Base-by-base conservation (phyloP, 441 rosid genomes). In the Corymbia calophylla region DNA sequence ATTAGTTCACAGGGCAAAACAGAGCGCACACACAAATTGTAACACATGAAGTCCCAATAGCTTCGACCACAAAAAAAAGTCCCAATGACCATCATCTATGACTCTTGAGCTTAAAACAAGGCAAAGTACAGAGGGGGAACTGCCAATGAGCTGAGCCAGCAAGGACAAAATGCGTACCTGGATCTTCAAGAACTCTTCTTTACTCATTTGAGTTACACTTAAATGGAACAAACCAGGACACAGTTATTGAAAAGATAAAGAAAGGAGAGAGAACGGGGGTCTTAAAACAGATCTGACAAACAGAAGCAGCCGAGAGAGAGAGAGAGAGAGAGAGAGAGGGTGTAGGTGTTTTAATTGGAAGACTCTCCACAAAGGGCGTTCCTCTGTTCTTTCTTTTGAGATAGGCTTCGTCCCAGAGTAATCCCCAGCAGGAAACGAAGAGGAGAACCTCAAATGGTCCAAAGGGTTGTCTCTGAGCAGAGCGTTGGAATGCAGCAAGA, bases 101-200 rank as follows among this genome's bases (percentile, higher is more conserved):
- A 77, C 51, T 39, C 49, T 77, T 14, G 84, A 77, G 51, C 51
- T 55, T 17, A 13, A 86, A 60, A 86, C 32, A 86, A 12, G 68
- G 87, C 51, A 35, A 44, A 77, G 9, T 23, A 54, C 32, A 31
- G 53, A 23, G 88, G 48, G 49, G 23, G 35, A 53, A 54, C 66
- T 86, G 17, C 47, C 60, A 15, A 86, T 10, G 13, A 86, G 51
- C 51, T 77, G 84, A 77, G 51, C 23, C 44, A 77, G 84, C n/a
- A 53, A 12, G 82, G 58, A 89, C 44, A 35, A 49, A 51, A 53
- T 31, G 53, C 35, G 68, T 53, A 97, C 99, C 98, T 97, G 97
- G 94, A 96, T 95, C 96, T 96, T 97, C 98, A 97, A 94, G 91
- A 97, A 92, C 98, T 97, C 99, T 91, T 97, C 99, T 94, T 97